phyloP scores from a whole-genome alignment of 2,329 filamentous ascomycete species.

The Passalora sequoiae region DNA sequence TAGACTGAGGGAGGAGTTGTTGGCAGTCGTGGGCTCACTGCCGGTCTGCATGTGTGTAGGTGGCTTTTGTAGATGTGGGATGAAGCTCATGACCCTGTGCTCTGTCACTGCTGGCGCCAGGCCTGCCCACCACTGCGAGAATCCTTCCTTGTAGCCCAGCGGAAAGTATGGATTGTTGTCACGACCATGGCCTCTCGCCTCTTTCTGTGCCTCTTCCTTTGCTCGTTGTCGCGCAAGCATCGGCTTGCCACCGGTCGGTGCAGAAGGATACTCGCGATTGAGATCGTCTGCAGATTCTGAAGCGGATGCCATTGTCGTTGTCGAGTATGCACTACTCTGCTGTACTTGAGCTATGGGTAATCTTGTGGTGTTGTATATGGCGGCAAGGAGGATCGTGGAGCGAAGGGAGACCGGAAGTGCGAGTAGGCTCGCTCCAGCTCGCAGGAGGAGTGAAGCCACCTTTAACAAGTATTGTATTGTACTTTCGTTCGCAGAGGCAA shows the following conservation, averaged over 20 bases:
- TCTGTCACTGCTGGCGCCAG: conserved; percentile 80
- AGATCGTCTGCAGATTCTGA: conserved; percentile 17
- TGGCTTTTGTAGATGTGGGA: conserved; percentile 73
- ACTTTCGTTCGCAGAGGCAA: background rate
- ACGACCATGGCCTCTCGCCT: conserved; percentile 10
- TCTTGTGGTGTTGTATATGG: background rate
- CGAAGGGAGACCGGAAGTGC: conserved; percentile 3
- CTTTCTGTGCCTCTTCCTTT: conserved; percentile 23
- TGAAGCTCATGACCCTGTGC: conserved; percentile 76
- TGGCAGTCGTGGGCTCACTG: conserved; percentile 44
- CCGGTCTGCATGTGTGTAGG: conserved; percentile 64
- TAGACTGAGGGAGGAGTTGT: conserved; percentile 38
- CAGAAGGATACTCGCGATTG: conserved; percentile 11
- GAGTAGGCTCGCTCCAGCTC: background rate
- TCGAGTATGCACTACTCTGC: conserved; percentile 7
- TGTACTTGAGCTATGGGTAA: background rate
- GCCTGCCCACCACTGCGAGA: conserved; percentile 88
- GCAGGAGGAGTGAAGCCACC: conserved; percentile 1
- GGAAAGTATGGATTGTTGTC: conserved; percentile 55
- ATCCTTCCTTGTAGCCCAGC: conserved; percentile 84
- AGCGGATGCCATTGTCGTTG: conserved; percentile 32
- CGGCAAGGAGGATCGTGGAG: conserved; percentile 4
- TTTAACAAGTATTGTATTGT: background rate
- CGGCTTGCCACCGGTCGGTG: conserved; percentile 22
- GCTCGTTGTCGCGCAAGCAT: conserved; percentile 34